Base-by-base conservation (phyloP, 108 stramenopile species). In the Skeletonema menzelii region DNA sequence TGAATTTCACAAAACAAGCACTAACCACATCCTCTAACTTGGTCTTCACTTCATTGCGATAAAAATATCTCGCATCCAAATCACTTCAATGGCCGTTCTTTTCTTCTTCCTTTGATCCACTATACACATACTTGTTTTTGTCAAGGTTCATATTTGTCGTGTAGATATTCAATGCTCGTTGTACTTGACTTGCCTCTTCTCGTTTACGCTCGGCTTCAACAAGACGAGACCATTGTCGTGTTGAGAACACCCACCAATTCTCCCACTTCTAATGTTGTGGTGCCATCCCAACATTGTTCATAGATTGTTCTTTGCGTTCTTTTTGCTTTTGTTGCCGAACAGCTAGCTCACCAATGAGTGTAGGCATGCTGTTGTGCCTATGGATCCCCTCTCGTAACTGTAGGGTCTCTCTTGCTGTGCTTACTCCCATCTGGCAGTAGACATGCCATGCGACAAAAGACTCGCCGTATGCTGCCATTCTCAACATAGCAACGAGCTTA, bases 31-130 rank as follows among this genome's bases (percentile, higher is more conserved):
- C 90, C 27, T 94, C 89, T 59, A 88, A 63, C 14, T 75, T 65
- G 17, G 82, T 82, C 58, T 85, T 71, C 0, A 89, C 56, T 26
- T 78, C 86, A 83, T 94, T 94, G 30, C 92, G 72, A 66, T 83
- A 85, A 63, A 94, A 82, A 76, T 94, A 87, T 10, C 92, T 72
- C 19, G 87, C 72, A 73, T 94, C 92, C 62, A 94, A 71, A 77
- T 94, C 90, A 68, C 85, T 81, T n/a, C n/a, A n/a, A n/a, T n/a
- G n/a, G n/a, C 42, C 75, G 73, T 59, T 57, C 19, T 74, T 79
- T 60, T 74, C 77, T 34, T 88, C 88, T 17, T 81, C 77, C 12
- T 40, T 60, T 3, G 69, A 59, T 4, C 71, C 88, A 19, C 59
- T 72, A 28, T 78, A 75, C 40, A 74, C 40, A 72, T 88, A 88